phyloP scores from a whole-genome alignment of 257 asterid species.

The Marsdenia floribunda region DNA sequence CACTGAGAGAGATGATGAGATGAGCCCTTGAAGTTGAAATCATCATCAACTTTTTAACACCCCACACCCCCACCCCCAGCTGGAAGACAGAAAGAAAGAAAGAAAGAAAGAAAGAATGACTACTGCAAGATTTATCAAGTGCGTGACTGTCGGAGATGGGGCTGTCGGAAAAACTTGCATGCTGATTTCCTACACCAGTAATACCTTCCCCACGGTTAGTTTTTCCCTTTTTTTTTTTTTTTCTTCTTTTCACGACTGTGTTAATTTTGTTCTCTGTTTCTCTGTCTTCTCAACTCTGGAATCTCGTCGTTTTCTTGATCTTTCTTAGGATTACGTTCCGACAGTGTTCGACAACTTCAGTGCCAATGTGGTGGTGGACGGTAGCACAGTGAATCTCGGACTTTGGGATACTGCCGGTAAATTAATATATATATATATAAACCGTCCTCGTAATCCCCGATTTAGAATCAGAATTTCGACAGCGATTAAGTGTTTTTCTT shows the following conservation, averaged over 20 bases:
- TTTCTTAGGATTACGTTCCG: constrained; percentile 74
- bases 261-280: not conserved
- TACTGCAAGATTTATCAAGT: constrained; percentile 69
- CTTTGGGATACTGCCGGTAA: constrained; percentile 94
- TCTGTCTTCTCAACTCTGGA: too few species aligned
- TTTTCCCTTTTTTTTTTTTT: not conserved
- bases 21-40: not conserved
- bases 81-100: constrained; percentile 5
- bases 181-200: constrained; percentile 85
- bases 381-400: constrained; percentile 78
- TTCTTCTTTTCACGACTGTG: too few species aligned
- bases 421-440: too few species aligned
- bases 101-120: constrained; percentile 27
- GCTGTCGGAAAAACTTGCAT: constrained; percentile 87
- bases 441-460: too few species aligned
- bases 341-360: constrained; percentile 87
- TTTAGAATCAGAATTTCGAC: too few species aligned
- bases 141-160: constrained; percentile 85
- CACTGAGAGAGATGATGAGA: not conserved
- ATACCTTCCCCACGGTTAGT: constrained; percentile 68
- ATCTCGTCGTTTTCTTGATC: not conserved
- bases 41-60: not conserved
- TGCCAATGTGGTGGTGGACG: constrained; percentile 86
- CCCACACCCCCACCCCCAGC: too few species aligned
- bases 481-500: too few species aligned